A percentile compares a stretch with the other conserved stretches of the same genome.
These are phyloP conservation scores for Tetragonia tetragonoides DNA, from an alignment of 148 eudicot species.

Conservation along the genomic window DNA sequence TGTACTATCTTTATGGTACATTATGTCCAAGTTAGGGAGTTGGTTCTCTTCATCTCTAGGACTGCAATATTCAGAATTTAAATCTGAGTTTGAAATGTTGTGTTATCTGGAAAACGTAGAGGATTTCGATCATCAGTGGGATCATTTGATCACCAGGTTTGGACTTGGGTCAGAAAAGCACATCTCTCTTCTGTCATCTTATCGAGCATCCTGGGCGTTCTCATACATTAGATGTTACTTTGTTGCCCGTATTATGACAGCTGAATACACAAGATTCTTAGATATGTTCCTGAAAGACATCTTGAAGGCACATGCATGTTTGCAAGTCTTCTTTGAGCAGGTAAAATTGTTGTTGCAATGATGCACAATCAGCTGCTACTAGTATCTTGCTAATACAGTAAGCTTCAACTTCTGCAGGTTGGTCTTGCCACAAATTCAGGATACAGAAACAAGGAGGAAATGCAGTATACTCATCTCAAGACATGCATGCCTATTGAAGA, in stretches of 20 bases:
- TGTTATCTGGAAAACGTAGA: no score
- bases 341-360: constrained; percentile 26
- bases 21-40: constrained; percentile 52
- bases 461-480: constrained; percentile 37
- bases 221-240: constrained; percentile 50
- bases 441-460: constrained; percentile 30
- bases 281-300: constrained; percentile 46
- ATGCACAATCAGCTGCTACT: neutral
- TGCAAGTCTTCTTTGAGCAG: constrained; percentile 64
- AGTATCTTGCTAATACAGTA: neutral
- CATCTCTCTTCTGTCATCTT: constrained; percentile 47
- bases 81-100: constrained; percentile 54
- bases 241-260: constrained; percentile 45
- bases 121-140: constrained; percentile 65
- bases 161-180: constrained; percentile 59
- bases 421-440: constrained; percentile 31
- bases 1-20: constrained; percentile 46
- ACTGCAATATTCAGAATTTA: constrained; percentile 48
- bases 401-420: constrained; percentile 35
- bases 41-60: constrained; percentile 55
- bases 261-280: constrained; percentile 41
- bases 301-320: constrained; percentile 46
- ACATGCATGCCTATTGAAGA: constrained; percentile 68
- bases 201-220: constrained; percentile 51
- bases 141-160: constrained; percentile 48